Conservation (phyloP, 169 alveolate genomes). For the Cryptosporidium canis region DNA sequence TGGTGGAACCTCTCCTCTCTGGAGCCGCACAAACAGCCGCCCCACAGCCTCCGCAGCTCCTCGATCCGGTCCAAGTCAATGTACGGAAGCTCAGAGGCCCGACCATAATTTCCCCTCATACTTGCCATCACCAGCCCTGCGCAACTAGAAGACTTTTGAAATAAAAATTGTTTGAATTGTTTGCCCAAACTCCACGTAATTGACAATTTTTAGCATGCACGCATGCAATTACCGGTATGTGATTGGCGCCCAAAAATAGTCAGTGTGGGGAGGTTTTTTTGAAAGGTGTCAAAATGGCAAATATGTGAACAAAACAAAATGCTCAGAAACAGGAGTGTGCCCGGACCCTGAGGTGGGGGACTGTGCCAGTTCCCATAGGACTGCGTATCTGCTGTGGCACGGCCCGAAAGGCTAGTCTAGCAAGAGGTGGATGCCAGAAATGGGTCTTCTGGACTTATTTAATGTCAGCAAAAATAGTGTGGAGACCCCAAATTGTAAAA, state of each 20-base stretch:
- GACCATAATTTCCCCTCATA: background rate
- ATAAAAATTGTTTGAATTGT: no score
- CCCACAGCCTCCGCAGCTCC: background rate
- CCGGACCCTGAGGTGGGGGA: no score
- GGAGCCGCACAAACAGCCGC: background rate
- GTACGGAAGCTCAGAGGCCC: slow-evolving; percentile 10
- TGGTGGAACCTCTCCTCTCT: background rate
- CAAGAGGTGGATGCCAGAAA: background rate
- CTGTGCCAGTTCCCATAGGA: no score
- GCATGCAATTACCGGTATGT: background rate
- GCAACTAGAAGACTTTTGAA: no score
- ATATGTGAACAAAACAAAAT: background rate
- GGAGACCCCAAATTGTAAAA: background rate
- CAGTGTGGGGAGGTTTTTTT: slow-evolving; percentile 2
- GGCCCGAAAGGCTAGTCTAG: background rate
- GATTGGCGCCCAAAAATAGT: background rate
- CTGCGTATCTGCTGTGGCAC: background rate
- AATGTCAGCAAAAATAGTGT: slow-evolving; percentile 48
- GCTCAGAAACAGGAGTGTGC: no score
- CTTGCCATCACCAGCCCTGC: background rate
- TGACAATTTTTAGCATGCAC: background rate
- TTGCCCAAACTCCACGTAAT: background rate
- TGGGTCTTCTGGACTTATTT: background rate
- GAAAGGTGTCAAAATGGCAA: background rate
- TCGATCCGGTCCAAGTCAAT: slow-evolving; percentile 38